Percentiles rank a stretch among this genome's conserved stretches.
Evolutionary conservation across 768 basidiomycete species (phyloP).

Genomic region (Lyophyllum decastes): DNA sequence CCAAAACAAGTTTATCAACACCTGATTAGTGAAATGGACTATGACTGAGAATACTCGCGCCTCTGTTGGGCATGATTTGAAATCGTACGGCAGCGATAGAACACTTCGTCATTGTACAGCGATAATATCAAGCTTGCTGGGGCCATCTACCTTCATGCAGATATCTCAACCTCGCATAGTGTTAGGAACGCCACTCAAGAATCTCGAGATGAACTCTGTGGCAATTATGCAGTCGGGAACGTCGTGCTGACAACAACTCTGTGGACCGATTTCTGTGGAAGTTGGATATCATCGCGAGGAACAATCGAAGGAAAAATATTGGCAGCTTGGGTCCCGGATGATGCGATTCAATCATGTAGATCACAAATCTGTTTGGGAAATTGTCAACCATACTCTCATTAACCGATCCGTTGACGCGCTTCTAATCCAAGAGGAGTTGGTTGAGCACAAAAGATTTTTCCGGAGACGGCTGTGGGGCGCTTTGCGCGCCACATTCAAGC

Average conservation of each 20-base stretch:
- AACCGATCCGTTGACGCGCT: background rate
- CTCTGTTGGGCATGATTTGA: conserved; percentile 31
- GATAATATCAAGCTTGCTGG: conserved; percentile 8
- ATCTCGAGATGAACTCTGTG: conserved; percentile 35
- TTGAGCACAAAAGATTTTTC: background rate
- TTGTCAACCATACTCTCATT: background rate
- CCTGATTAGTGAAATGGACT: conserved; percentile 14
- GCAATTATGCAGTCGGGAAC: conserved; percentile 26
- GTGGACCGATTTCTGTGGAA: conserved; percentile 39
- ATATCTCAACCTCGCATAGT: conserved; percentile 27
- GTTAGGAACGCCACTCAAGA: conserved; percentile 27
- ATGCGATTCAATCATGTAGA: conserved; percentile 29
- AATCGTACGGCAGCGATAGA: conserved; percentile 35
- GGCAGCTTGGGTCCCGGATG: conserved; percentile 43
- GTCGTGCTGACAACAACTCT: conserved; percentile 36
- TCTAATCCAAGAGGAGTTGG: conserved; percentile 1
- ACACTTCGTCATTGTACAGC: conserved; percentile 16
- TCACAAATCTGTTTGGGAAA: background rate
- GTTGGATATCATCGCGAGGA: conserved; percentile 39
- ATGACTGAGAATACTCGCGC: conserved; percentile 18
- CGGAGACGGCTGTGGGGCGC: background rate
- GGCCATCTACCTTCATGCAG: conserved; percentile 11
- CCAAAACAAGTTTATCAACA: conserved; percentile 36
- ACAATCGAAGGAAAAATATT: conserved; percentile 42
- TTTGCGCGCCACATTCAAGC: background rate